Percentiles rank a stretch among this genome's conserved stretches.
Evolutionary conservation across 1,284 basidiomycete species (phyloP).

Genomic region (Pascua guehoae): DNA sequence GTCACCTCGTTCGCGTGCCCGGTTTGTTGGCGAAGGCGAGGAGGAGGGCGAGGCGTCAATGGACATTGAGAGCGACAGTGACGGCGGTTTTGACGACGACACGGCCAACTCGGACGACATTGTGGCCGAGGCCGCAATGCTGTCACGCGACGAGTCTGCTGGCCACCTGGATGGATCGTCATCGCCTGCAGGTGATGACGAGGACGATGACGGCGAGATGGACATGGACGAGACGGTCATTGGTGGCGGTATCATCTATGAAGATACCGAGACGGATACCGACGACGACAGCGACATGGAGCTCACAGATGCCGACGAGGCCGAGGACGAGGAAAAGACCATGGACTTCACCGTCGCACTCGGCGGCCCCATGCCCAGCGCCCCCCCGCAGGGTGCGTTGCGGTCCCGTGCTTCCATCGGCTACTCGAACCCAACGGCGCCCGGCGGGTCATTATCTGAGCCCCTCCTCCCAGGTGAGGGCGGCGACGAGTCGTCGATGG

Average conservation of each 20-base stretch:
- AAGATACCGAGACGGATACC: conserved; percentile 14
- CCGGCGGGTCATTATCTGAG: not conserved
- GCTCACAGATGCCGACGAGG: conserved; percentile 20
- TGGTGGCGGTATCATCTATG: conserved; percentile 36
- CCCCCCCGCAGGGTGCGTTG: conserved; percentile 39
- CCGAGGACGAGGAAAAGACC: conserved; percentile 44
- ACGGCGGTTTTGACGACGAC: conserved; percentile 2
- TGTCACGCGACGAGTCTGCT: not conserved
- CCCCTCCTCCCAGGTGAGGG: conserved; percentile 28
- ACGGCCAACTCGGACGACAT: conserved; percentile 18
- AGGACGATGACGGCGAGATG: conserved; percentile 34
- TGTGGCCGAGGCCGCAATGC: conserved; percentile 2
- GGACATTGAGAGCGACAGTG: conserved; percentile 51
- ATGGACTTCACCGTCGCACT: conserved; percentile 51
- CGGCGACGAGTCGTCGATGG: conserved; percentile 41
- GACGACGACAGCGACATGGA: conserved; percentile 19
- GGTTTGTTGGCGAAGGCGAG: conserved; percentile 41
- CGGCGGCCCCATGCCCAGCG: conserved; percentile 43
- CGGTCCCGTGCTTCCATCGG: conserved; percentile 40
- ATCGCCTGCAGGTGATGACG: conserved; percentile 5
- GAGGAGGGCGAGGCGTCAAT: conserved; percentile 58
- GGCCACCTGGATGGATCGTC: not conserved
- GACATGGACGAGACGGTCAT: conserved; percentile 48
- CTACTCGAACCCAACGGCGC: conserved; percentile 34
- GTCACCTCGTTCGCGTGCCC: conserved; percentile 11